Base-by-base conservation (phyloP, 2,329 filamentous ascomycete species). In the Aspergillus sp. region DNA sequence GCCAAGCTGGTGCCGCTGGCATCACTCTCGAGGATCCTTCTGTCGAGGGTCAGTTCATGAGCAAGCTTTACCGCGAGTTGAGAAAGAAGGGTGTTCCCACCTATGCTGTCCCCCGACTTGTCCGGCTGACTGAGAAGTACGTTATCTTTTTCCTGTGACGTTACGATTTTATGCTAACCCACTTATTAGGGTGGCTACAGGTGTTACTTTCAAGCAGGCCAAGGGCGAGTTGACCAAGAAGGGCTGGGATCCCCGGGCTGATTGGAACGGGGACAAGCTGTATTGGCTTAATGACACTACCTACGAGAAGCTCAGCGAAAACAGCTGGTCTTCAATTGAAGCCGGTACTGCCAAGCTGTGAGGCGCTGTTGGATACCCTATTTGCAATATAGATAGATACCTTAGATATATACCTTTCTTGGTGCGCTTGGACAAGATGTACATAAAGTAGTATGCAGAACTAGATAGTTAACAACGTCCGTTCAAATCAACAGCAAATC, bases 191-290 rank as follows among this genome's bases (percentile, higher is more conserved):
- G 76, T 78, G 48, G 71, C 72, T 52, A 73, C 73, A 1, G 74
- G 74, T 42, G 76, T 74, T n/a, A 79, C 77, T 4, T 79, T 79
- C 65, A 80, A 79, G 57, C 76, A 79, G 56, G 72, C 74, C 2
- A 79, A 79, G 59, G 69, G 67, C 6, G 74, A 75, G 7, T 56
- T 78, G 21, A 61, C 70, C 21, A 75, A 74, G 57, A 74, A 73
- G 47, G 64, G 66, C 14, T 78, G 76, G 76, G 63, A 69, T 49
- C 68, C 68, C 9, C 61, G 60, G 5, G 57, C 56, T 1, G 65
- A 69, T 25, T 63, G 60, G 31, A 64, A 60, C 1, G 69, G 63
- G 1, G 74, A 77, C 54, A 66, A 63, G 19, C 53, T 78, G 41
- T 78, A 75, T 53, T 78, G 75, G 74, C 57, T 79, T 25, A 71